Evolutionary conservation across 129 eudicot genomes (phyloP).

Genomic region (Chrysanthemum lavandulifolium): DNA sequence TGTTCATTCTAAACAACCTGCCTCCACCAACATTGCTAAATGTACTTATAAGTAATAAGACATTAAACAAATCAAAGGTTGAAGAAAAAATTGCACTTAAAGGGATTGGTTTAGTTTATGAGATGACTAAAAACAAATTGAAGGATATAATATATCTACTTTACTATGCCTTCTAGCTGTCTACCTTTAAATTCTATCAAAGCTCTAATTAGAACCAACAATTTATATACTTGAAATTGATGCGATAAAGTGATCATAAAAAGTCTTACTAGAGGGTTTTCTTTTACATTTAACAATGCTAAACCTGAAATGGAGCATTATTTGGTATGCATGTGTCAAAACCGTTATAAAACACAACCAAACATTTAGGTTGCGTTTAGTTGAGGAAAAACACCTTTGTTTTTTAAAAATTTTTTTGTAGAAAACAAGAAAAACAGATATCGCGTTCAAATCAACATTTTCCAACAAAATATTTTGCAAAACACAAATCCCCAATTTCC

Average conservation of each 20-base stretch:
- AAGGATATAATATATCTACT: conserved; percentile 13
- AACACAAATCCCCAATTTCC: too few relatives aligned
- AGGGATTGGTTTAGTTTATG: conserved; percentile 9
- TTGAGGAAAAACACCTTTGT: too few relatives aligned
- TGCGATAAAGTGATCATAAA: background rate
- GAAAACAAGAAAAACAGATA: too few relatives aligned
- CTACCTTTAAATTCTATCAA: background rate
- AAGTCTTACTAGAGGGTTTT: background rate
- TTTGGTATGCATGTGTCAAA: background rate
- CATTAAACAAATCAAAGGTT: background rate
- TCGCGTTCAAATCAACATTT: too few relatives aligned
- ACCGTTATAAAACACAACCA: too few relatives aligned
- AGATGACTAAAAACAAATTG: background rate
- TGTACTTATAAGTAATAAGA: too few relatives aligned
- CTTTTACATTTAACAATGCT: background rate
- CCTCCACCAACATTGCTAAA: too few relatives aligned
- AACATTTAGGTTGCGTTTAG: too few relatives aligned
- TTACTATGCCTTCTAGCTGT: conserved; percentile 21
- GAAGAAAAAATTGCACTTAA: conserved; percentile 5
- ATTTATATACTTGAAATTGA: background rate
- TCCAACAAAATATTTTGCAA: too few relatives aligned
- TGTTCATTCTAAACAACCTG: too few relatives aligned
- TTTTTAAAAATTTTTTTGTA: too few relatives aligned
- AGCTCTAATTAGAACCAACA: conserved; percentile 2
- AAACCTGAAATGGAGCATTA: background rate